These are phyloP conservation scores for Ustilago sp. DNA, from an alignment of 1,284 basidiomycete species.

Conservation along the genomic window DNA sequence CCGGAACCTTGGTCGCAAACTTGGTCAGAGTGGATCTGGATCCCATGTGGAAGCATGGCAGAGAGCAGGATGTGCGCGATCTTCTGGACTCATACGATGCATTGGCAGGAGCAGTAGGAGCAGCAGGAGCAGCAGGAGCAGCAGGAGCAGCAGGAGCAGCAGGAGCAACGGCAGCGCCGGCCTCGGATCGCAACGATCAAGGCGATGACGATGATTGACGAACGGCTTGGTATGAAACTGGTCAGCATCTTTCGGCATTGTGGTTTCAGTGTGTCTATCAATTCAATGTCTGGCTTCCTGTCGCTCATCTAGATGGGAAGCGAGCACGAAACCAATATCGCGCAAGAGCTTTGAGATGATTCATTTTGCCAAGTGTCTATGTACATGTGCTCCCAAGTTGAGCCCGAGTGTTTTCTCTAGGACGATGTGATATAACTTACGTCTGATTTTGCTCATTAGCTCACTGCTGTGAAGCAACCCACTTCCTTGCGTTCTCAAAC, in stretches of 20 bases:
- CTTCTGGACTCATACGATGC: conserved; percentile 33
- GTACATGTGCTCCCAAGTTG: not conserved
- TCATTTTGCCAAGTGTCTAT: not conserved
- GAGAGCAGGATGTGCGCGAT: conserved; percentile 49
- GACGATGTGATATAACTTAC: not conserved
- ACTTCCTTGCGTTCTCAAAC: conserved; percentile 85
- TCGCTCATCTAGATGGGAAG: not conserved
- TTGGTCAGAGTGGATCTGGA: conserved; percentile 61
- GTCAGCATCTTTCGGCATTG: not conserved
- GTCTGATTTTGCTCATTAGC: not conserved
- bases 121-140: not conserved
- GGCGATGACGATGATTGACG: conserved; percentile 15
- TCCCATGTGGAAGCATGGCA: conserved; percentile 45
- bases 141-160: not conserved
- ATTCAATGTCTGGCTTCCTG: not conserved
- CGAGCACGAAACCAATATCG: not conserved
- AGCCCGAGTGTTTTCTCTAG: not conserved
- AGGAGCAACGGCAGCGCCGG: not conserved
- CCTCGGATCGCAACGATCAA: not conserved
- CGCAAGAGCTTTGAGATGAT: not conserved
- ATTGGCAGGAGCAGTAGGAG: conserved; percentile 1
- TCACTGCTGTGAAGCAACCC: conserved; percentile 59
- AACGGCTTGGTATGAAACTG: not conserved
- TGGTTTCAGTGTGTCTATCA: not conserved
- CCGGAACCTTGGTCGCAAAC: conserved; percentile 55